phyloP scores from a whole-genome alignment of 495 filamentous ascomycete genomes.

The Penicillium pancosmium region DNA sequence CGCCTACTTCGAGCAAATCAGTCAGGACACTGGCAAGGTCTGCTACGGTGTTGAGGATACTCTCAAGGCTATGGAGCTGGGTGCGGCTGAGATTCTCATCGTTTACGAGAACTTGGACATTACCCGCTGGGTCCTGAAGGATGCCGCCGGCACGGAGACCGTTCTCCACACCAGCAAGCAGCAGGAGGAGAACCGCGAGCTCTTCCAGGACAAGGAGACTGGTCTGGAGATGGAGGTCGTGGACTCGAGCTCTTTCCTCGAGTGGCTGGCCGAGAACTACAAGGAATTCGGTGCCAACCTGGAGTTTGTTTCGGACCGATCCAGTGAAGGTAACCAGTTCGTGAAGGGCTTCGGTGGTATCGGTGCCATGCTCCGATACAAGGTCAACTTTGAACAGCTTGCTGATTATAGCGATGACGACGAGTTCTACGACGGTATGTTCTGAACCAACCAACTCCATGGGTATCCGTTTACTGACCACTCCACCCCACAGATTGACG shows the following conservation, averaged over 20 bases:
- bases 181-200: slow-evolving; percentile 76
- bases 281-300: slow-evolving; percentile 96
- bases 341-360: slow-evolving; percentile 99
- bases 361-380: slow-evolving; percentile 95
- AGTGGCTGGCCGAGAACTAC: slow-evolving; percentile 98
- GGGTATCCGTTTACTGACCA: slow-evolving; percentile 15
- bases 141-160: slow-evolving; percentile 66
- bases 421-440: slow-evolving; percentile 92
- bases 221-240: slow-evolving; percentile 95
- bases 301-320: slow-evolving; percentile 96
- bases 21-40: slow-evolving; percentile 90
- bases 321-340: slow-evolving; percentile 98
- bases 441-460: too few species aligned
- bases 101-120: slow-evolving; percentile 98
- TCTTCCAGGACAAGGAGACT: slow-evolving; percentile 92
- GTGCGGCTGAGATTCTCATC: slow-evolving; percentile 90
- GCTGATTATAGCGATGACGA: slow-evolving; percentile 94
- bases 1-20: slow-evolving; percentile 98
- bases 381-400: slow-evolving; percentile 99
- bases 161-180: slow-evolving; percentile 86
- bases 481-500: slow-evolving; percentile 73
- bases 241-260: slow-evolving; percentile 85
- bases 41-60: slow-evolving; percentile 99
- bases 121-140: slow-evolving; percentile 86
- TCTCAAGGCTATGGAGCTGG: slow-evolving; percentile 93